phyloP scores from a whole-genome alignment of 352 stramenopile species.

The Phytophthora sansomeana region DNA sequence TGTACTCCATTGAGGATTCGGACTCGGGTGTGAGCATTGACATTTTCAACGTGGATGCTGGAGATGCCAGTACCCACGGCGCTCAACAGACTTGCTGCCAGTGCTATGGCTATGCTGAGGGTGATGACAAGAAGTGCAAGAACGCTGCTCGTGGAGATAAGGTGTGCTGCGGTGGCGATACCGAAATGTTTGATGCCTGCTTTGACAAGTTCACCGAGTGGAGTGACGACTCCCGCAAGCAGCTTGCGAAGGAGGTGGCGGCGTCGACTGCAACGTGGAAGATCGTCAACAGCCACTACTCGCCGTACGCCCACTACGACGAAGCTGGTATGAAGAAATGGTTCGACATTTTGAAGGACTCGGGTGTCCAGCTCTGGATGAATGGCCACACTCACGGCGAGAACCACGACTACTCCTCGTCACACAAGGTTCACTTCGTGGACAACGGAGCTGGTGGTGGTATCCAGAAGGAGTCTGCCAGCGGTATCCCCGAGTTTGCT shows the following conservation, averaged over 20 bases:
- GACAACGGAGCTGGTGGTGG: constrained; percentile 83
- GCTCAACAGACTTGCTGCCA: constrained; percentile 83
- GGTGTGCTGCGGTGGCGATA: constrained; percentile 64
- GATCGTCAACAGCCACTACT: constrained; percentile 89
- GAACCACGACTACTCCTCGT: constrained; percentile 72
- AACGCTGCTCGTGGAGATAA: constrained; percentile 58
- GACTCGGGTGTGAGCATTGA: constrained; percentile 61
- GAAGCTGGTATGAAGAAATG: constrained; percentile 65
- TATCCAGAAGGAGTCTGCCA: constrained; percentile 83
- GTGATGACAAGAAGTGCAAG: constrained; percentile 59
- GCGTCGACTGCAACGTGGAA: constrained; percentile 83
- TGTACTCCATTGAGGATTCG: constrained; percentile 55
- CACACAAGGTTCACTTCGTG: constrained; percentile 69
- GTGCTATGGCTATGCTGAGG: constrained; percentile 78
- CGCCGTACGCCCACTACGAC: constrained; percentile 76
- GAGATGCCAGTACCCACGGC: constrained; percentile 69
- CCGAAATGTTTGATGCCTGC: constrained; percentile 65
- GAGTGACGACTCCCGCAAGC: constrained; percentile 74
- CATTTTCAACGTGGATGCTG: constrained; percentile 81
- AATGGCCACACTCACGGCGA: constrained; percentile 83
- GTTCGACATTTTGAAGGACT: constrained; percentile 59
- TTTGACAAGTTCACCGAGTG: constrained; percentile 69
- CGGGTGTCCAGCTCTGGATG: constrained; percentile 71
- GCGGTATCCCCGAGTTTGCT: constrained; percentile 66
- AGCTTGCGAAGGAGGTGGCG: constrained; percentile 57